Evolutionary conservation across 2,329 filamentous ascomycete genomes (phyloP).

Genomic region (Drechslera avenae): DNA sequence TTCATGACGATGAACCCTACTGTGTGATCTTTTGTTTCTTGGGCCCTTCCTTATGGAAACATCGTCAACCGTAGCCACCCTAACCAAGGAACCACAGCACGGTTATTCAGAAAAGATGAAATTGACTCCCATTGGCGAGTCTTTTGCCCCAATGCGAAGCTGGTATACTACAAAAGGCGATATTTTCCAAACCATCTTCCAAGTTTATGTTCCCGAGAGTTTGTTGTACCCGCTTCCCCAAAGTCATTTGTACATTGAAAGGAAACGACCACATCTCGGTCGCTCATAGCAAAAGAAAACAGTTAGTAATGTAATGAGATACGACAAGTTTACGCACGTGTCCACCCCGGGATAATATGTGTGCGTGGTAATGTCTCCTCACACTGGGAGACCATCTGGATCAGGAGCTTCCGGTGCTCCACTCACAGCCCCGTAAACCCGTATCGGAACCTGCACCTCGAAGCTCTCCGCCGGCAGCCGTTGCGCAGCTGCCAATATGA

Average conservation of each 20-base stretch:
- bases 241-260: constrained; percentile 2
- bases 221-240: neutral
- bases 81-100: neutral
- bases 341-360: too few species aligned
- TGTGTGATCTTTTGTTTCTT: too few species aligned
- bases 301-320: neutral
- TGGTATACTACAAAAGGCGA: constrained; percentile 8
- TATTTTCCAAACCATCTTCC: neutral
- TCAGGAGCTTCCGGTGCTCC: constrained; percentile 42
- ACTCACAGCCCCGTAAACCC: constrained; percentile 70
- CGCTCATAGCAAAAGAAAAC: neutral
- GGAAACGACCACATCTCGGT: neutral
- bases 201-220: neutral
- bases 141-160: neutral
- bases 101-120: neutral
- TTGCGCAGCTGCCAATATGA: constrained; percentile 77
- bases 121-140: neutral
- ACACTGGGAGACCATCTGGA: constrained; percentile 43
- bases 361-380: constrained; percentile 7
- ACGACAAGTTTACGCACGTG: too few species aligned
- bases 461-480: constrained; percentile 85
- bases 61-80: too few species aligned
- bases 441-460: constrained; percentile 82
- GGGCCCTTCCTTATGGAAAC: too few species aligned
- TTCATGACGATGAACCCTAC: too few species aligned